Evolutionary conservation across 1,284 basidiomycete species (phyloP), one percentile per base, ranked within the genome.

Genomic region (Ganoderma meredithae): DNA sequence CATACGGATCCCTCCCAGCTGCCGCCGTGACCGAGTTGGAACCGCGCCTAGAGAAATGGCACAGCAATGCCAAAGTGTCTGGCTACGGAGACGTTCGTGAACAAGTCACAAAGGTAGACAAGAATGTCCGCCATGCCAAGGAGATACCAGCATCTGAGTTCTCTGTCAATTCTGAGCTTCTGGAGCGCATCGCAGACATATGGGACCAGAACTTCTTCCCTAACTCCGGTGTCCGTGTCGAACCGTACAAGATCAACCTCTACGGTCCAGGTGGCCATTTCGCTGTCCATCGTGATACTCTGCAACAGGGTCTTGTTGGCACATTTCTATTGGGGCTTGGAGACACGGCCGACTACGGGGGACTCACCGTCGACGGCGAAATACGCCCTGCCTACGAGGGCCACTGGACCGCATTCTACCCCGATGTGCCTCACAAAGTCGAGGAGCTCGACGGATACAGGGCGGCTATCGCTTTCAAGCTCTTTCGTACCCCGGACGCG

Each of bases 361-460:
- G 68, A 8, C 59, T 76, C 22, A 31, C 61, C 8, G 72, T 76
- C 19, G 72, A 69, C 15, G 67, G 63, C 12, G 39, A 65, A 9
- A 22, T 31, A 3, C 59, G 65, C n/a, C 49, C 13, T 3, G 75
- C 76, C 0, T 39, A 68, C 39, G 22, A 61, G 10, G 71, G 76
- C 0, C 41, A 59, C 3, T 81, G 80, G 79, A 74, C 77, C 25
- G 80, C 79, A 0, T 82, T 83, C 66, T 81, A 80, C 70, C 78
- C 82, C 0, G 81, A 83, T 69, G 78, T 81, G 56, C 77, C 79
- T 12, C 80, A 83, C 69, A 31, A 52, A 0, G 74, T 80, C 49
- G 47, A 47, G 6, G 40, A 65, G 13, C 49, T 80, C 47, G 19
- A 27, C 0, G 72, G 75, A 8, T 74, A 79, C 61, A 75, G 79